Conservation (phyloP, 176 grass and related monocot species). For the Cenchrus purpureus region DNA sequence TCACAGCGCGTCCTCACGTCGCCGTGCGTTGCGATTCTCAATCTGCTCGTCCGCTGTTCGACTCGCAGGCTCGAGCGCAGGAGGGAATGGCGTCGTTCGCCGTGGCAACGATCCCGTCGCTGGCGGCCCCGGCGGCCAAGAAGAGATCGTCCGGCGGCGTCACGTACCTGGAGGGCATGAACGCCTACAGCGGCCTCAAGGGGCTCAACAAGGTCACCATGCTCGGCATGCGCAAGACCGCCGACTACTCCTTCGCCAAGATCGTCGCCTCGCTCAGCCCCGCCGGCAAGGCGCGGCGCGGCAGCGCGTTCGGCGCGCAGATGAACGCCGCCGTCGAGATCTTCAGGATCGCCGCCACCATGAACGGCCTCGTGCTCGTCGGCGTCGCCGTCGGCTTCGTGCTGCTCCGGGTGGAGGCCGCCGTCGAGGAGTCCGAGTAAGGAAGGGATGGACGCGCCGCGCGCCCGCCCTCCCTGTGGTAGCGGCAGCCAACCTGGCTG, state of each 20-base stretch:
- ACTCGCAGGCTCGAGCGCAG: not conserved
- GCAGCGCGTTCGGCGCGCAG: slow-evolving; percentile 58
- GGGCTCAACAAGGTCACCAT: slow-evolving; percentile 63
- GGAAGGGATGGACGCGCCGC: slow-evolving; percentile 10
- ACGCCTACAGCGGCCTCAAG: slow-evolving; percentile 69
- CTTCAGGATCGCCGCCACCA: slow-evolving; percentile 79
- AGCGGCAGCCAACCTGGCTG: not conserved
- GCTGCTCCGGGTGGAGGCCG: slow-evolving; percentile 77
- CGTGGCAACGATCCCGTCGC: slow-evolving; percentile 47
- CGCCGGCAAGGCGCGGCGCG: slow-evolving; percentile 46
- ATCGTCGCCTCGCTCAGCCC: slow-evolving; percentile 54
- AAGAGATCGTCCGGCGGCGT: slow-evolving; percentile 52
- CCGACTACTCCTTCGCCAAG: slow-evolving; percentile 67
- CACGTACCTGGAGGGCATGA: slow-evolving; percentile 64
- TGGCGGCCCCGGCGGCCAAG: slow-evolving; percentile 32
- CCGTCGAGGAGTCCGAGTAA: slow-evolving; percentile 81
- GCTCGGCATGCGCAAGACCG: slow-evolving; percentile 58
- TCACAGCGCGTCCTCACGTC: not conserved
- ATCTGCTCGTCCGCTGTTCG: not conserved
- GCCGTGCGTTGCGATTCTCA: not conserved
- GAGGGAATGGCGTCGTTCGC: slow-evolving; percentile 68
- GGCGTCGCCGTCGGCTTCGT: slow-evolving; percentile 94
- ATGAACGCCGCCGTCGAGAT: slow-evolving; percentile 80
- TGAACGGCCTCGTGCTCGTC: slow-evolving; percentile 78
- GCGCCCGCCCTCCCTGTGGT: no score